A percentile compares a stretch with the other conserved stretches of the same genome.
Evolutionary conservation across 441 rosid genomes (phyloP).

Genomic region (Breynia disticha): DNA sequence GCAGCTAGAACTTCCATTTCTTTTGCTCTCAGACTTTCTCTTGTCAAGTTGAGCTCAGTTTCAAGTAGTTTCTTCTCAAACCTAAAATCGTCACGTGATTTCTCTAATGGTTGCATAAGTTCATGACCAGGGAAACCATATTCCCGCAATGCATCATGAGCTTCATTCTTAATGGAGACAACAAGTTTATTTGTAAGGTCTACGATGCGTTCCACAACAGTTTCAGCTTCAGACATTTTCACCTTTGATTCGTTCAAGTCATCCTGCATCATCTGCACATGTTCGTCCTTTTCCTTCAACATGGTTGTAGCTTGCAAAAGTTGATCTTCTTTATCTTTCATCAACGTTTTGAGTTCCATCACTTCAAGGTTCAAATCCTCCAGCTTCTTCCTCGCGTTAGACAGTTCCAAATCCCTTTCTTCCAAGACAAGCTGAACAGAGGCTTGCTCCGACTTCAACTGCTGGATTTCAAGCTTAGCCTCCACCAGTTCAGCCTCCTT

Average conservation of each 20-base stretch:
- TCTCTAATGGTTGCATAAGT: constrained; percentile 24
- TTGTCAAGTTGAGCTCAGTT: constrained; percentile 48
- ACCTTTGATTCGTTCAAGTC: constrained; percentile 45
- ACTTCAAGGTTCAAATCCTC: constrained; percentile 54
- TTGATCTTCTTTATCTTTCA: constrained; percentile 49
- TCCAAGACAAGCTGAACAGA: constrained; percentile 49
- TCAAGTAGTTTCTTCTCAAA: constrained; percentile 50
- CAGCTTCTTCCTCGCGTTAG: constrained; percentile 39
- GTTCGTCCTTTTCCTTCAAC: constrained; percentile 68
- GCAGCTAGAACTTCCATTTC: constrained; percentile 60
- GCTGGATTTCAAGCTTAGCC: constrained; percentile 76
- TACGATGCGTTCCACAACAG: constrained; percentile 46
- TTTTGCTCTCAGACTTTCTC: constrained; percentile 48
- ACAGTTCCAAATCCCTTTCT: constrained; percentile 62
- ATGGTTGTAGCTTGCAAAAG: constrained; percentile 41
- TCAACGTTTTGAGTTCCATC: constrained; percentile 44
- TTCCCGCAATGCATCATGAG: constrained; percentile 14
- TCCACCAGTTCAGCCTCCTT: constrained; percentile 70
- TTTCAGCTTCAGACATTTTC: constrained; percentile 55
- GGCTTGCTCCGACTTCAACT: constrained; percentile 57
- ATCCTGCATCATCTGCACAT: constrained; percentile 37
- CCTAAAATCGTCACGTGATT: constrained; percentile 25
- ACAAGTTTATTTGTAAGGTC: constrained; percentile 54
- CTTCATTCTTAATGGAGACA: constrained; percentile 31
- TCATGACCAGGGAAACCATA: constrained; percentile 16